Conservation (phyloP, 176 grass and related monocot genomes). For the Echinochloa phyllopogon region DNA sequence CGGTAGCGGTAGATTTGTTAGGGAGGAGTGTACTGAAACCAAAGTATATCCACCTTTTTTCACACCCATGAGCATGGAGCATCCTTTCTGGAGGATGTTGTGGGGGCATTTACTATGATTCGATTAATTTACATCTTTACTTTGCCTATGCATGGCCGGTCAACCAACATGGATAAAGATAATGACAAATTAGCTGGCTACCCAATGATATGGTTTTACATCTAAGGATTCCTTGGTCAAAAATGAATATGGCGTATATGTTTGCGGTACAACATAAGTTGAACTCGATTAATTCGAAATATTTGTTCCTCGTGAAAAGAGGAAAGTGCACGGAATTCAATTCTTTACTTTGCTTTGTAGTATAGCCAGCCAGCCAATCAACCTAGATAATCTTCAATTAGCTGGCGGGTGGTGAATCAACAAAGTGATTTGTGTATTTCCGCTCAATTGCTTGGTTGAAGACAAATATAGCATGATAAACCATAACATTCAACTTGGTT, state of each 20-base stretch:
- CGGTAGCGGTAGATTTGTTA: background rate
- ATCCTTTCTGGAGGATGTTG: background rate
- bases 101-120: background rate
- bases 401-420: background rate
- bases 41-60: background rate
- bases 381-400: background rate
- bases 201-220: background rate
- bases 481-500: background rate
- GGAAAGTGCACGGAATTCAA: background rate
- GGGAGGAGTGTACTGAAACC: background rate
- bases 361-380: background rate
- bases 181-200: background rate
- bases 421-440: background rate
- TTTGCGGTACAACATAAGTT: background rate
- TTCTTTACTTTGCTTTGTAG: background rate
- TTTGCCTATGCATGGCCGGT: background rate
- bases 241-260: background rate
- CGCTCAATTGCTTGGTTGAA: background rate
- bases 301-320: background rate
- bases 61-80: background rate
- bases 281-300: background rate
- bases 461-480: background rate
- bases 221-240: background rate
- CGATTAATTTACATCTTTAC: background rate
- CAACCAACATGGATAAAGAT: background rate